Conservation (phyloP, 2,329 filamentous ascomycete genomes). For the Aspergillus brasiliensis region DNA sequence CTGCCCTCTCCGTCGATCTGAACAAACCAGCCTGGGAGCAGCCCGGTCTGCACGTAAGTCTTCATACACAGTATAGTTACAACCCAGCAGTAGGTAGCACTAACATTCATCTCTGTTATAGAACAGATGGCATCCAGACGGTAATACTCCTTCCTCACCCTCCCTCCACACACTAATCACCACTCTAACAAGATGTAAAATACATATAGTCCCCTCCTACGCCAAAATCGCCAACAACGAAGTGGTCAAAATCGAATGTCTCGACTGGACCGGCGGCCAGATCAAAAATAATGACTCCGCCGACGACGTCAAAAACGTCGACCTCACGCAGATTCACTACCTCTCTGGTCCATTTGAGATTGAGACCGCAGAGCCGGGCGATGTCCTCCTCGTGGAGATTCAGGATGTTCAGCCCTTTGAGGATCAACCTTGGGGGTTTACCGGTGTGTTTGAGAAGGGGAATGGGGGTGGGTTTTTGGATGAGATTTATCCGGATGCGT, state of each 20-base stretch:
- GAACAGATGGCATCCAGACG: constrained; percentile 94
- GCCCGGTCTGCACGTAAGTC: constrained; percentile 67
- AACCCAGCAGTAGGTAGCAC: background rate
- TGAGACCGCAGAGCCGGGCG: constrained; percentile 79
- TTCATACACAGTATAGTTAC: constrained; percentile 10
- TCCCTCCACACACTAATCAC: too few relatives aligned
- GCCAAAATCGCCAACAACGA: constrained; percentile 78
- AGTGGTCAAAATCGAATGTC: constrained; percentile 89
- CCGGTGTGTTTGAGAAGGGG: constrained; percentile 73
- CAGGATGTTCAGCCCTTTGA: constrained; percentile 90
- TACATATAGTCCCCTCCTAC: constrained; percentile 66
- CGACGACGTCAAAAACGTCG: constrained; percentile 83
- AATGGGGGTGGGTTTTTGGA: constrained; percentile 91
- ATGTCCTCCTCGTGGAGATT: constrained; percentile 83
- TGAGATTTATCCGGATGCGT: constrained; percentile 82
- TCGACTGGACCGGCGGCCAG: constrained; percentile 78
- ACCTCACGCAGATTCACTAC: constrained; percentile 83
- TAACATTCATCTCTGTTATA: constrained; percentile 37
- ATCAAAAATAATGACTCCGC: constrained; percentile 87
- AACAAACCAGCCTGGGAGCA: constrained; percentile 72
- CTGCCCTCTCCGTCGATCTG: constrained; percentile 71
- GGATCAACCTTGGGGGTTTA: constrained; percentile 87
- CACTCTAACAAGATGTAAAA: background rate
- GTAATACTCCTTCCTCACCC: constrained; percentile 51
- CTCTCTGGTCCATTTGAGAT: constrained; percentile 88